A percentile compares a stretch with the other conserved stretches of the same genome.
Evolutionary conservation across 305 asterid genomes (phyloP).

Genomic region (Fraxinus albicans): DNA sequence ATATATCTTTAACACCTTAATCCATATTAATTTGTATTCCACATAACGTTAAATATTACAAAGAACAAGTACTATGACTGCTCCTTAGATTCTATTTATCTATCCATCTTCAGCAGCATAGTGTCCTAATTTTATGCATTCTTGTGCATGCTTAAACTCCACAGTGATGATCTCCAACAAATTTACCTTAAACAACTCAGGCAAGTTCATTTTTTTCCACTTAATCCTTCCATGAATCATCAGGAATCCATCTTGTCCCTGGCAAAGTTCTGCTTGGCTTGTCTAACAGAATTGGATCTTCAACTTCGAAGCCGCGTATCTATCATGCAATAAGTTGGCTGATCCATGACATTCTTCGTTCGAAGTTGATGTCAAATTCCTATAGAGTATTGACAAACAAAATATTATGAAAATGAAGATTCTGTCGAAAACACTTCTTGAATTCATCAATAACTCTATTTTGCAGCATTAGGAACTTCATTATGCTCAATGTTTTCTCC

Average conservation of each 20-base stretch:
- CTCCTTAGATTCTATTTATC: background rate
- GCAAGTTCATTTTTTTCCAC: background rate
- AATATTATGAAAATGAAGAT: background rate
- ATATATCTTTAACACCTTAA: background rate
- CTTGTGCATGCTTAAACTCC: background rate
- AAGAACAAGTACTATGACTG: background rate
- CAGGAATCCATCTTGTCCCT: background rate
- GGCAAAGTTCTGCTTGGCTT: background rate
- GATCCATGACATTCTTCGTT: background rate
- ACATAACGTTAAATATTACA: background rate
- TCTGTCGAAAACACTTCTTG: background rate
- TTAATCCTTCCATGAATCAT: background rate
- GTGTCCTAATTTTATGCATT: background rate
- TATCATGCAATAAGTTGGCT: background rate
- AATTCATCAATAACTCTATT: background rate
- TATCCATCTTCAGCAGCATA: background rate
- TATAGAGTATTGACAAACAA: background rate
- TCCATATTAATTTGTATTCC: background rate
- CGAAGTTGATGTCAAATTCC: background rate
- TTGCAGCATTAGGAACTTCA: background rate
- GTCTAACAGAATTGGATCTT: background rate
- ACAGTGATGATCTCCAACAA: background rate
- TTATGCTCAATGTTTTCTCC: background rate
- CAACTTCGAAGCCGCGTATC: background rate
- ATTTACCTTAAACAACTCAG: background rate